A percentile compares a stretch with the other conserved stretches of the same genome.
These are phyloP conservation scores for Chaetomium strumarium DNA, from an alignment of 2,329 filamentous ascomycete species.

Conservation along the genomic window DNA sequence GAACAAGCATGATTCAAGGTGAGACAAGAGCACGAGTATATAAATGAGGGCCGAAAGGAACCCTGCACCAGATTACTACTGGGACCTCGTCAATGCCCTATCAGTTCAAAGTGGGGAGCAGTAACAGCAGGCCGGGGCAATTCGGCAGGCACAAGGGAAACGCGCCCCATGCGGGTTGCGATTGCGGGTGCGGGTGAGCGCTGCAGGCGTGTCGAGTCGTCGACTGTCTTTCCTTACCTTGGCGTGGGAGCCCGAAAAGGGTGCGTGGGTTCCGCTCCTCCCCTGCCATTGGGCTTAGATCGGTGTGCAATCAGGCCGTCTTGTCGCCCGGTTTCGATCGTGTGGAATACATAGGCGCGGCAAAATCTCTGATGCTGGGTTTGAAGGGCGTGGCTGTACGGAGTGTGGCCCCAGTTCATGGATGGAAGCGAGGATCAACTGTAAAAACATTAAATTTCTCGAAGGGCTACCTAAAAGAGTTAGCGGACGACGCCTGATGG, in stretches of 20 bases:
- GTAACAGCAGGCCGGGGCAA: background rate
- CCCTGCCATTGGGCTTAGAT: background rate
- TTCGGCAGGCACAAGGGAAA: constrained; percentile 7
- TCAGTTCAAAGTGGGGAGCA: constrained; percentile 11
- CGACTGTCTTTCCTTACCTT: background rate
- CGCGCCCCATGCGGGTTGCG: constrained; percentile 5
- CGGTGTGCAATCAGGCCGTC: background rate
- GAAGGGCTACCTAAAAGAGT: constrained; percentile 6
- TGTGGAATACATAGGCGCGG: constrained; percentile 3
- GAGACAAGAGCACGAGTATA: constrained; percentile 10
- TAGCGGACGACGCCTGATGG: constrained; percentile 9
- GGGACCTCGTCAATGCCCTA: constrained; percentile 4
- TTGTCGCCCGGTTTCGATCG: constrained; percentile 9
- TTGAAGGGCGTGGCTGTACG: too few species aligned
- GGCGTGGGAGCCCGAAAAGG: constrained; percentile 7
- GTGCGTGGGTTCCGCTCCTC: background rate
- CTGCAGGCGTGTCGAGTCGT: background rate
- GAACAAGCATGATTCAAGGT: constrained; percentile 2
- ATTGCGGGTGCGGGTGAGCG: constrained; percentile 2
- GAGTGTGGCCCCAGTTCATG: too few species aligned
- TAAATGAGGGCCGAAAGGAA: background rate
- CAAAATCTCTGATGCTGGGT: constrained; percentile 2
- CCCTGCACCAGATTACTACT: background rate
- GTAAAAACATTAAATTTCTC: too few species aligned
- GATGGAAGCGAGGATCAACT: too few species aligned